These are phyloP conservation scores for Penicillium canariense DNA, from an alignment of 495 filamentous ascomycete genomes.

Conservation along the genomic window DNA sequence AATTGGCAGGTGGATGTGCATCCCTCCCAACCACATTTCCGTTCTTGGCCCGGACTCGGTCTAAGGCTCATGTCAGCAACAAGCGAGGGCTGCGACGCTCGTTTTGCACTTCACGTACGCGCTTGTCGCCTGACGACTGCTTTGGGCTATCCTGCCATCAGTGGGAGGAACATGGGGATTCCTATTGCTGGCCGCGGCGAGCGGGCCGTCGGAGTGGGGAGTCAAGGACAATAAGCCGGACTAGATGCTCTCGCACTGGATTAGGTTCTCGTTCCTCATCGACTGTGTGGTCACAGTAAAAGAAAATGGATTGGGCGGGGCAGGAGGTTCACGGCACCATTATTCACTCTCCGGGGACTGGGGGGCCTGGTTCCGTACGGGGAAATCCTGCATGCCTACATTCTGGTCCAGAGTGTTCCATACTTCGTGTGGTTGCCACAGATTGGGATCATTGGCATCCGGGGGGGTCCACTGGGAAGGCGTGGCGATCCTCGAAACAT, in stretches of 20 bases:
- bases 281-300: background rate
- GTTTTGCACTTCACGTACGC: too few relatives aligned
- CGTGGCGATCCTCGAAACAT: background rate
- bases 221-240: background rate
- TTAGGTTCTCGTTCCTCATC: background rate
- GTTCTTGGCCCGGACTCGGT: background rate
- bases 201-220: background rate
- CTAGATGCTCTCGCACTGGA: background rate
- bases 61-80: background rate
- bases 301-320: background rate
- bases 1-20: slow-evolving; percentile 17
- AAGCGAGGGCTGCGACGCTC: too few relatives aligned
- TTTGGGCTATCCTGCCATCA: background rate
- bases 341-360: background rate
- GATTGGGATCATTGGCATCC: too few relatives aligned
- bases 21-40: slow-evolving; percentile 16
- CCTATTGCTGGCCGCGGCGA: background rate
- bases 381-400: background rate
- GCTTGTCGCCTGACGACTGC: background rate
- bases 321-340: background rate
- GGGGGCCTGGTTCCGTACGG: background rate
- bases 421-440: background rate
- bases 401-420: background rate
- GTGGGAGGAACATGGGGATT: background rate
- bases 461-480: background rate